Evolutionary conservation across 2,329 filamentous ascomycete genomes (phyloP).

Genomic region (Sclerotinia sclerotiorum): DNA sequence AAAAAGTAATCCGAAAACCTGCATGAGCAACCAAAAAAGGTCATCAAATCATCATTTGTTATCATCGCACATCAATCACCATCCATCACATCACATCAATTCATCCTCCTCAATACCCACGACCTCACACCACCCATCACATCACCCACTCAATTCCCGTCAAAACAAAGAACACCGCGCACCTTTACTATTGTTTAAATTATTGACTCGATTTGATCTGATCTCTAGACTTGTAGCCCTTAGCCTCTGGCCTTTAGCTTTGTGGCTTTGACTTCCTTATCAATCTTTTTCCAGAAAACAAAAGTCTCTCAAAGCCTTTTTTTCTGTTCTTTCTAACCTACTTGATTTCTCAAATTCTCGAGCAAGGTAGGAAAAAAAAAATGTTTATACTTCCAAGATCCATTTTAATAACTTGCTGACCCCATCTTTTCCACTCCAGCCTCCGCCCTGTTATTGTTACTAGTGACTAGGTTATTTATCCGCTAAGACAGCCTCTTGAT

Average conservation of each 20-base stretch:
- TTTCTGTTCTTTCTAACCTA: background rate
- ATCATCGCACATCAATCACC: background rate
- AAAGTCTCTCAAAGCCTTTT: background rate
- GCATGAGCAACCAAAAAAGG: background rate
- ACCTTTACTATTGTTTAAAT: no score
- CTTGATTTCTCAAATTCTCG: no score
- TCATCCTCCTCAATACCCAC: no score
- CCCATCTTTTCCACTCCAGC: constrained; percentile 9
- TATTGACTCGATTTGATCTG: background rate
- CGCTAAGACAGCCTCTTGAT: constrained; percentile 13
- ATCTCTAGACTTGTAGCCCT: no score
- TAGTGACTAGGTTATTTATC: background rate
- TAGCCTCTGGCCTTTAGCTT: no score
- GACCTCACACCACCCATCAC: no score
- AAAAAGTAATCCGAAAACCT: background rate
- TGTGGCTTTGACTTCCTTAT: background rate
- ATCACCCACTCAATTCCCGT: background rate
- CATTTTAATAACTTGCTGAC: background rate
- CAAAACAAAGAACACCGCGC: background rate
- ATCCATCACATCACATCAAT: no score
- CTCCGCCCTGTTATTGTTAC: background rate
- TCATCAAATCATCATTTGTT: background rate
- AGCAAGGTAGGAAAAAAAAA: background rate
- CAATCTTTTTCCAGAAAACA: background rate
- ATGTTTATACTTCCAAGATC: background rate